Conservation (phyloP, 192 early-diverging fungal genomes). For the Umbelopsis sp. region DNA sequence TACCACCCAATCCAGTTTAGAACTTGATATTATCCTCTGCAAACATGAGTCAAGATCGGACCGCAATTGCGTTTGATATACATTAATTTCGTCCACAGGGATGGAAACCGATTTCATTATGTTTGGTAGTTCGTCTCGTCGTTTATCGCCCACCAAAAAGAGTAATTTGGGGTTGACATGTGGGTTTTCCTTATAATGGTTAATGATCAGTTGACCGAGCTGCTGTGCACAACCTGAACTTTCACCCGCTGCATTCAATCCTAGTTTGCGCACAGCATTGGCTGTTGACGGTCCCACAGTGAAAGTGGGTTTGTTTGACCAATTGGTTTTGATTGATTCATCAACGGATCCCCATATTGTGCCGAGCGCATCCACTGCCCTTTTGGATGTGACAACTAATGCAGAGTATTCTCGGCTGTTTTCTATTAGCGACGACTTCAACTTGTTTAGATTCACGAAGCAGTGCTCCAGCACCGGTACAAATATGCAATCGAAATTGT, state of each 20-base stretch:
- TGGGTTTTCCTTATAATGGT: neutral
- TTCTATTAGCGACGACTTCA: neutral
- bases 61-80: constrained; percentile 43
- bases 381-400: constrained; percentile 43
- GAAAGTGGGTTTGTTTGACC: constrained; percentile 31
- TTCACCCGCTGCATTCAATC: constrained; percentile 32
- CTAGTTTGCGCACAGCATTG: constrained; percentile 23
- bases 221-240: constrained; percentile 44
- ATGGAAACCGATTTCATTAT: constrained; percentile 33
- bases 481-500: neutral
- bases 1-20: constrained; percentile 44
- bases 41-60: constrained; percentile 24
- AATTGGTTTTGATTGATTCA: neutral
- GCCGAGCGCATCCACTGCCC: constrained; percentile 45
- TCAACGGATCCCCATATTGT: constrained; percentile 19
- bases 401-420: constrained; percentile 8
- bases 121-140: constrained; percentile 44
- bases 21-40: neutral
- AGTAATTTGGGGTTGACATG: constrained; percentile 25
- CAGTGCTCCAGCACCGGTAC: constrained; percentile 1
- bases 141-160: constrained; percentile 60
- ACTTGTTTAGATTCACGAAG: neutral
- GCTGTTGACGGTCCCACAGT: constrained; percentile 48
- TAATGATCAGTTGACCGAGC: constrained; percentile 43
- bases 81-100: constrained; percentile 38